These are phyloP conservation scores for Penicillium sp. DNA, from an alignment of 2,329 filamentous ascomycete species.

Conservation along the genomic window DNA sequence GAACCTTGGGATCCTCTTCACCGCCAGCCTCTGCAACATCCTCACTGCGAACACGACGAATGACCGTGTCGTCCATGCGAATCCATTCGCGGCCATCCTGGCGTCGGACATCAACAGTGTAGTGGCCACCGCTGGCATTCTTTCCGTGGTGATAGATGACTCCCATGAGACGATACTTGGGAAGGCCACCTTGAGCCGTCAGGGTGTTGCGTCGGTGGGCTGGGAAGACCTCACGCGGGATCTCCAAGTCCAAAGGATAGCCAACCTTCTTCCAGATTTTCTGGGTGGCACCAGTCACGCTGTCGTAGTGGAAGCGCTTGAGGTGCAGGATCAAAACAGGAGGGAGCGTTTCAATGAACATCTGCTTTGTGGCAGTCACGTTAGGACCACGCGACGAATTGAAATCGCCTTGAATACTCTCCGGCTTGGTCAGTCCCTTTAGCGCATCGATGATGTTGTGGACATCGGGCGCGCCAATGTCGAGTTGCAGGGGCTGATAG, in stretches of 20 bases:
- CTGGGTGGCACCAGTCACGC: slow-evolving; percentile 75
- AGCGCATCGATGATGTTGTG: slow-evolving; percentile 91
- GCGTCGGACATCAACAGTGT: slow-evolving; percentile 93
- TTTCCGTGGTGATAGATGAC: slow-evolving; percentile 98
- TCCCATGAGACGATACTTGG: slow-evolving; percentile 81
- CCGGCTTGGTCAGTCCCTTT: slow-evolving; percentile 77
- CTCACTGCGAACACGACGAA: slow-evolving; percentile 79
- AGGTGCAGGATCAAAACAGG: slow-evolving; percentile 91
- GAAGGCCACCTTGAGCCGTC: slow-evolving; percentile 67
- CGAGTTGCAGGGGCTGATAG: slow-evolving; percentile 90
- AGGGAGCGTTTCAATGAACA: slow-evolving; percentile 88
- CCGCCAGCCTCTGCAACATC: slow-evolving; percentile 85
- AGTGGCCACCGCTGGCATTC: slow-evolving; percentile 93
- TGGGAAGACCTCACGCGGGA: slow-evolving; percentile 86
- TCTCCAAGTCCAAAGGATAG: slow-evolving; percentile 91
- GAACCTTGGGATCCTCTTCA: slow-evolving; percentile 74
- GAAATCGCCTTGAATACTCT: slow-evolving; percentile 84
- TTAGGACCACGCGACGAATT: slow-evolving; percentile 75
- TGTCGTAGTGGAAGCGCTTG: slow-evolving; percentile 96
- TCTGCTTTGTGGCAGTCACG: slow-evolving; percentile 83
- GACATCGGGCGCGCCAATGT: slow-evolving; percentile 85
- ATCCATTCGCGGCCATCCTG: slow-evolving; percentile 97
- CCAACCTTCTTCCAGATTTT: slow-evolving; percentile 99
- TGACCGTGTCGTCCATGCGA: slow-evolving; percentile 88
- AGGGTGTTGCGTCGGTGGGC: slow-evolving; percentile 70